phyloP scores from a whole-genome alignment of 1,284 basidiomycete genomes.

The Papiliotrema terrestris region DNA sequence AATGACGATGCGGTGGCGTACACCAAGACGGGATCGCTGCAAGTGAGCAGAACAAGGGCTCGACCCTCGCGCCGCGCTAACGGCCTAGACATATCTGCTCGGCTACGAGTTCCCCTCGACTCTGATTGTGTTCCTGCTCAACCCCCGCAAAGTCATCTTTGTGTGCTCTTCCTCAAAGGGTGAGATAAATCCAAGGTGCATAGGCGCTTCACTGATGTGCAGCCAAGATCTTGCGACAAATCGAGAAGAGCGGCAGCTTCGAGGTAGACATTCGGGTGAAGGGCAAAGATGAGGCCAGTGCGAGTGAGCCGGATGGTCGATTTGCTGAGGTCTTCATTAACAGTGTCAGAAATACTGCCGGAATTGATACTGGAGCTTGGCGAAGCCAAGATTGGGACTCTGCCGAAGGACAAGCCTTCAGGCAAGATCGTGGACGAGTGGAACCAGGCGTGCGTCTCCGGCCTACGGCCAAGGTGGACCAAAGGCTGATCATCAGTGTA shows the following conservation, averaged over 20 bases:
- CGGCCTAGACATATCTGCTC: conserved; percentile 80
- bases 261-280: conserved; percentile 40
- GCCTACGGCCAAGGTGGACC: too few species aligned
- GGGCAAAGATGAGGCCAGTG: conserved; percentile 42
- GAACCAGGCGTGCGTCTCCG: conserved; percentile 52
- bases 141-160: conserved; percentile 62
- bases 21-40: conserved; percentile 82
- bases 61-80: background rate
- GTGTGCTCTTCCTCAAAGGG: conserved; percentile 88
- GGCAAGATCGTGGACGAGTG: conserved; percentile 49
- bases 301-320: conserved; percentile 13
- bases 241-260: conserved; percentile 28
- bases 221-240: conserved; percentile 47
- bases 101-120: conserved; percentile 98
- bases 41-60: conserved; percentile 57
- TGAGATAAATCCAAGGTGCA: conserved; percentile 38
- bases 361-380: conserved; percentile 33
- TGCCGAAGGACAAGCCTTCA: conserved; percentile 47
- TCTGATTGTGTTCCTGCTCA: conserved; percentile 68
- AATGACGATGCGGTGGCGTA: conserved; percentile 77
- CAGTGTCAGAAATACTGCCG: conserved; percentile 28
- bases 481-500: conserved; percentile 18
- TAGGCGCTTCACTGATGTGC: background rate
- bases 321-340: too few species aligned
- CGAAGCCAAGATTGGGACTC: conserved; percentile 39